Evolutionary conservation across 164 flowering plant genomes (phyloP).

Genomic region (Platanus orientalis): DNA sequence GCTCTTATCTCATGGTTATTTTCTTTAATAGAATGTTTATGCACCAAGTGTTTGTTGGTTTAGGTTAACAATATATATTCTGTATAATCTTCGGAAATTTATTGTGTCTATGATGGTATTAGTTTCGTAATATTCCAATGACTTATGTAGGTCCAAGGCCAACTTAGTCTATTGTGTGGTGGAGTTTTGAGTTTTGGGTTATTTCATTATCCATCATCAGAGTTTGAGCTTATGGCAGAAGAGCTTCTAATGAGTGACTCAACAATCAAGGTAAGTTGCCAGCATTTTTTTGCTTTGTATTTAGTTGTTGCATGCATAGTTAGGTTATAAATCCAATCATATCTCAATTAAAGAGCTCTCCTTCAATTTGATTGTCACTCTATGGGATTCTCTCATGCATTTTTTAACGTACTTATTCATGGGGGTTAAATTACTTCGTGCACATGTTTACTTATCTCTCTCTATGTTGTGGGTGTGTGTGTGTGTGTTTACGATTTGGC

Average conservation of each 20-base stretch:
- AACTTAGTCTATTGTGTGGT: slow-evolving; percentile 58
- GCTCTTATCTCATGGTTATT: too few species aligned
- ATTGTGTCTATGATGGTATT: neutral
- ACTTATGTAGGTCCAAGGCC: slow-evolving; percentile 70
- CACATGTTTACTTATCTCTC: too few species aligned
- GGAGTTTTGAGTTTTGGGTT: slow-evolving; percentile 81
- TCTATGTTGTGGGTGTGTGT: too few species aligned
- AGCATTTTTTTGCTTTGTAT: neutral
- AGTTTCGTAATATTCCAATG: slow-evolving; percentile 1
- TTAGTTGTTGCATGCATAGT: neutral
- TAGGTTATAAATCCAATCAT: neutral
- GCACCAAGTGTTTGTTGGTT: slow-evolving; percentile 2
- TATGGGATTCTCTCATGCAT: neutral
- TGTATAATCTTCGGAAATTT: neutral
- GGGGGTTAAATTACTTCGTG: too few species aligned
- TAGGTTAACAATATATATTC: neutral
- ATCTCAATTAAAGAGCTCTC: neutral
- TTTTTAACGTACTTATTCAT: too few species aligned
- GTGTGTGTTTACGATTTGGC: too few species aligned
- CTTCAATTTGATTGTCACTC: neutral
- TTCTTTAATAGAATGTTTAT: neutral
- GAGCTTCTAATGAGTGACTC: slow-evolving; percentile 97
- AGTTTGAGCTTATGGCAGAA: slow-evolving; percentile 92
- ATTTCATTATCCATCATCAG: slow-evolving; percentile 67
- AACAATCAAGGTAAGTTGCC: slow-evolving; percentile 51